A percentile compares a stretch with the other conserved stretches of the same genome.
Evolutionary conservation across 345 rosid species (phyloP).

Genomic region (Brassica carinata): DNA sequence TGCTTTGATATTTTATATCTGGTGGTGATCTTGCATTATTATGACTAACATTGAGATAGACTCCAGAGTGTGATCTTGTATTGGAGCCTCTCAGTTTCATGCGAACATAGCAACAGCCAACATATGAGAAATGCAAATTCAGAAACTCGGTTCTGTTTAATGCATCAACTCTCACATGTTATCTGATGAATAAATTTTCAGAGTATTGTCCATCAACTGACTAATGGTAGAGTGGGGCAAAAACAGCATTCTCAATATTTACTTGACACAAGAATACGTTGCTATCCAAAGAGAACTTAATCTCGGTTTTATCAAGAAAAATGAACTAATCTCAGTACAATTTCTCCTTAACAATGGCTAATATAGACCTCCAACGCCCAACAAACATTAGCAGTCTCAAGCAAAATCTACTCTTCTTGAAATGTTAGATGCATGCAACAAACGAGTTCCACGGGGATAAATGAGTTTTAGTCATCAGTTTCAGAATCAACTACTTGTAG

Average conservation of each 20-base stretch:
- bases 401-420: neutral
- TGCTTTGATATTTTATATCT: constrained; percentile 9
- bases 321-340: constrained; percentile 25
- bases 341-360: neutral
- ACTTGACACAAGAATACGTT: constrained; percentile 23
- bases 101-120: neutral
- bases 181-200: neutral
- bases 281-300: neutral
- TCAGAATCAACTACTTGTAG: constrained; percentile 73
- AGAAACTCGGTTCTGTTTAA: no score
- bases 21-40: neutral
- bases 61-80: neutral
- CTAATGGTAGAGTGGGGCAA: neutral
- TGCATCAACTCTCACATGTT: neutral
- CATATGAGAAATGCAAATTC: neutral
- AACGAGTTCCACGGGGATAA: neutral
- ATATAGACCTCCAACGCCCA: neutral
- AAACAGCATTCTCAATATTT: constrained; percentile 9
- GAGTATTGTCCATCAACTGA: neutral
- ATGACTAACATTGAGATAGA: neutral
- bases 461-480: constrained; percentile 46
- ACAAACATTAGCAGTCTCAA: neutral
- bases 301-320: no score
- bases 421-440: neutral
- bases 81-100: neutral